Conservation (phyloP, 2,329 filamentous ascomycete species). For the Exutisphaerella laricina region DNA sequence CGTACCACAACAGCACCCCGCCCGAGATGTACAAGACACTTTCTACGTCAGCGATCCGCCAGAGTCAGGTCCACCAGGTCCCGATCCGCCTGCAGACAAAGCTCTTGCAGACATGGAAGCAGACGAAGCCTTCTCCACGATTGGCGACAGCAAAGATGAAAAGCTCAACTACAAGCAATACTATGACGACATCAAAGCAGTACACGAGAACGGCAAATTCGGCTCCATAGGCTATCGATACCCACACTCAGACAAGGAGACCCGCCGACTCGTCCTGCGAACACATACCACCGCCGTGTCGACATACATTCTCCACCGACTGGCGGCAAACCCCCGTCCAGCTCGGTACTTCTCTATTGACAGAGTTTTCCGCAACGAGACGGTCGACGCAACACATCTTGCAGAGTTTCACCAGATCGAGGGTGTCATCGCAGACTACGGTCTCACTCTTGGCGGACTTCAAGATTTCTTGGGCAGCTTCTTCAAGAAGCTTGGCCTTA, state of each 20-base stretch:
- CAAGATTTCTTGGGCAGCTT: constrained; percentile 95
- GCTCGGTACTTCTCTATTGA: constrained; percentile 99
- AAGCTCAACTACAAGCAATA: constrained; percentile 70
- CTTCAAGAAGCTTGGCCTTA: constrained; percentile 93
- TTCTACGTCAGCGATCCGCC: constrained; percentile 95
- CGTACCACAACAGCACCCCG: constrained; percentile 95
- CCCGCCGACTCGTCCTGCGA: constrained; percentile 78
- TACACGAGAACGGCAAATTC: constrained; percentile 87
- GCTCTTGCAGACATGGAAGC: constrained; percentile 47
- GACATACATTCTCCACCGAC: constrained; percentile 82
- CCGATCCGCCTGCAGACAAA: constrained; percentile 47
- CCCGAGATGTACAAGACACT: constrained; percentile 94
- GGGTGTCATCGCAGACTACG: constrained; percentile 96
- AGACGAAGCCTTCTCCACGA: constrained; percentile 49
- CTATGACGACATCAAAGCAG: constrained; percentile 78
- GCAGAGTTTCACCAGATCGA: constrained; percentile 99
- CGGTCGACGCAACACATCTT: constrained; percentile 92
- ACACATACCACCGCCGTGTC: constrained; percentile 95
- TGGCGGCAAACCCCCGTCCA: constrained; percentile 75
- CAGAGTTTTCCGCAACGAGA: constrained; percentile 95
- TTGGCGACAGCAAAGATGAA: constrained; percentile 37
- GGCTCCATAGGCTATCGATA: constrained; percentile 96
- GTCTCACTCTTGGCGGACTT: constrained; percentile 81
- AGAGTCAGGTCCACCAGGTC: constrained; percentile 60
- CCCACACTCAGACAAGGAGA: constrained; percentile 84